Evolutionary conservation across 352 stramenopile genomes (phyloP), one percentile per base, ranked within the genome.

Genomic region (Globisporangium spiculum): DNA sequence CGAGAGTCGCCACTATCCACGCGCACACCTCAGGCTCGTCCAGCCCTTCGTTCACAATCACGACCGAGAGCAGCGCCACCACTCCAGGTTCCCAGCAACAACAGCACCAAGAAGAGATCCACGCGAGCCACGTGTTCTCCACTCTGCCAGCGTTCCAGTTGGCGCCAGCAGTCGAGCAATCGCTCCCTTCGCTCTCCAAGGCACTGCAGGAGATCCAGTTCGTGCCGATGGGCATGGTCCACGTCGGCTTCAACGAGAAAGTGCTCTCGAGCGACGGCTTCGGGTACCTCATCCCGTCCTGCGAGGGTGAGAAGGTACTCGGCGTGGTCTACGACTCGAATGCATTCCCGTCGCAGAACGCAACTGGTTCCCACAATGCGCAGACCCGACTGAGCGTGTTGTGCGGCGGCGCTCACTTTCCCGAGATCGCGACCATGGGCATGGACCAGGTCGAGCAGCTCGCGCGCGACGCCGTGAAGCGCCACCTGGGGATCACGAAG

Each of bases 301-400:
- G 72, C 20, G 86, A 96, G 67, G 79, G 80, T 36, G 75, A 96
- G 65, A 78, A 80, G 27, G 76, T 96, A 27, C 79, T 96, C 12
- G 90, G 88, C 7, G 85, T 92, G 57, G 87, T 97, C 22, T 97
- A 91, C 70, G 90, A 97, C 81, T 96, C 87, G 54, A 92, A 93
- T 65, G 88, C 89, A 30, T 97, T 97, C 63, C 90, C 90, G 0
- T 75, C 78, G n/a, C 90, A 97, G 72, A 93, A 95, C 63, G 46
- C 75, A 14, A 66, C 30, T 1, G 38, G 12, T 18, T 32, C 26
- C 0, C 34, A 58, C 12, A 62, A 65, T 12, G 48, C 66, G 4
- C 86, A 95, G 69, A 95, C 88, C 18, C 85, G 88, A 5, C 62
- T 96, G 57, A 96, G 82, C 22, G 84, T 97, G 71, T 95, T 97